phyloP scores from a whole-genome alignment of 2,329 filamentous ascomycete species.

The Salinomyces thailandicus region DNA sequence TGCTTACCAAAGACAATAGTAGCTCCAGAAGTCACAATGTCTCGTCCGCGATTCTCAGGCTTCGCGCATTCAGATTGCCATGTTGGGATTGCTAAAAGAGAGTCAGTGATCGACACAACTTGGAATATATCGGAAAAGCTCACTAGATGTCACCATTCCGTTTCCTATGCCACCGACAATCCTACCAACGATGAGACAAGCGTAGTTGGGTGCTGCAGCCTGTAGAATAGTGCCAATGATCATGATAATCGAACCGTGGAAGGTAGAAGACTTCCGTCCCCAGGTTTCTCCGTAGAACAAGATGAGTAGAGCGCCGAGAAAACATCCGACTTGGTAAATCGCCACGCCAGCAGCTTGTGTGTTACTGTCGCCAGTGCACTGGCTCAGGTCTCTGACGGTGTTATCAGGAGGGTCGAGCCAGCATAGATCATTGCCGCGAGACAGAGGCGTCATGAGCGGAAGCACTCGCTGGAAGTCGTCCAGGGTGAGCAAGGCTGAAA shows the following conservation, averaged over 20 bases:
- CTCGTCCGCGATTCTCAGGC: constrained; percentile 39
- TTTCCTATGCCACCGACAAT: constrained; percentile 45
- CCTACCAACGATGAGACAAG: constrained; percentile 43
- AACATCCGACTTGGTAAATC: constrained; percentile 27
- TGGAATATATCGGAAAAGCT: constrained; percentile 37
- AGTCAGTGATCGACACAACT: constrained; percentile 42
- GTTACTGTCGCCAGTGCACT: constrained; percentile 9
- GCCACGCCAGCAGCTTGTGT: constrained; percentile 24
- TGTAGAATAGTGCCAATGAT: constrained; percentile 41
- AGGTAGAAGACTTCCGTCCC: constrained; percentile 42
- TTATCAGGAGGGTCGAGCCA: neutral
- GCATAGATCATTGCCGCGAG: neutral
- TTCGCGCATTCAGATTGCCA: constrained; percentile 44
- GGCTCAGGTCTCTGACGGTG: neutral
- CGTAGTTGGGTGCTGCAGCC: constrained; percentile 32
- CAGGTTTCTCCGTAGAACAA: constrained; percentile 42
- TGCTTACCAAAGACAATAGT: constrained; percentile 32
- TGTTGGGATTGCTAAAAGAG: constrained; percentile 40
- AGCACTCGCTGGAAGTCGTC: neutral
- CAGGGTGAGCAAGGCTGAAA: neutral
- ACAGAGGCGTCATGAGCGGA: neutral
- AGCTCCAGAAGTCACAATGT: constrained; percentile 45
- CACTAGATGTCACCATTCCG: constrained; percentile 41
- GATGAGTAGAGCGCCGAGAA: constrained; percentile 39
- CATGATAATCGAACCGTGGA: constrained; percentile 40